Evolutionary conservation across 768 basidiomycete species (phyloP).

Genomic region (Mycena vitilis): DNA sequence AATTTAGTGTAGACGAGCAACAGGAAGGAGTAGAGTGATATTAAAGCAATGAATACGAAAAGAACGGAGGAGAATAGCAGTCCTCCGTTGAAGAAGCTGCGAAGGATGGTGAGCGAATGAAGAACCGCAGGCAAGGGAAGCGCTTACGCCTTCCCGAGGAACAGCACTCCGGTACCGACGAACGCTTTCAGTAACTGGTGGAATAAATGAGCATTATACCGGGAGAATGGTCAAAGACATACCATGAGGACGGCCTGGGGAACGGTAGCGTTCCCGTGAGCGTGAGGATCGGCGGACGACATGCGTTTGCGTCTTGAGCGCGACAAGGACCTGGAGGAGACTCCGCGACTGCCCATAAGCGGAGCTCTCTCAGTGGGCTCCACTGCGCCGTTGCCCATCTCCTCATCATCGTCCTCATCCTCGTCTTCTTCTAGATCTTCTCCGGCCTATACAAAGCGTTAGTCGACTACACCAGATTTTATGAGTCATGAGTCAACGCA

Average conservation of each 20-base stretch:
- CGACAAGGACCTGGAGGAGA: slow-evolving; percentile 48
- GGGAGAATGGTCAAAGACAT: slow-evolving; percentile 36
- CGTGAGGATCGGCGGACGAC: slow-evolving; percentile 72
- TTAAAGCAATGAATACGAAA: slow-evolving; percentile 82
- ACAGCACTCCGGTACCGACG: slow-evolving; percentile 94
- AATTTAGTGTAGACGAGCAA: slow-evolving; percentile 90
- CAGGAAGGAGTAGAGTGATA: slow-evolving; percentile 94
- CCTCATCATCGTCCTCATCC: slow-evolving; percentile 74
- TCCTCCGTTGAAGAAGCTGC: slow-evolving; percentile 94
- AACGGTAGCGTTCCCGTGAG: slow-evolving; percentile 88
- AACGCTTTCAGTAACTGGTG: slow-evolving; percentile 89
- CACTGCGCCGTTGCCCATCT: slow-evolving; percentile 40
- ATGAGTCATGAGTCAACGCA: slow-evolving; percentile 53
- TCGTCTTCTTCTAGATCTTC: slow-evolving; percentile 92
- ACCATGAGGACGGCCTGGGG: slow-evolving; percentile 96
- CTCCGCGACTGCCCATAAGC: slow-evolving; percentile 54
- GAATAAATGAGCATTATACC: slow-evolving; percentile 13
- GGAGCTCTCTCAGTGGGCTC: slow-evolving; percentile 64
- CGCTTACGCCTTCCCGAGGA: slow-evolving; percentile 92
- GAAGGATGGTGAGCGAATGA: not conserved
- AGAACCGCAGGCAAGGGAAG: slow-evolving; percentile 14
- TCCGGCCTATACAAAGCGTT: slow-evolving; percentile 70
- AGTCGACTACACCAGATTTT: slow-evolving; percentile 13
- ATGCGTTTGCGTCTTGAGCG: slow-evolving; percentile 68
- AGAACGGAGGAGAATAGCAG: slow-evolving; percentile 87